These are phyloP conservation scores for Alliaria petiolata DNA, from an alignment of 345 rosid species.

Conservation along the genomic window DNA sequence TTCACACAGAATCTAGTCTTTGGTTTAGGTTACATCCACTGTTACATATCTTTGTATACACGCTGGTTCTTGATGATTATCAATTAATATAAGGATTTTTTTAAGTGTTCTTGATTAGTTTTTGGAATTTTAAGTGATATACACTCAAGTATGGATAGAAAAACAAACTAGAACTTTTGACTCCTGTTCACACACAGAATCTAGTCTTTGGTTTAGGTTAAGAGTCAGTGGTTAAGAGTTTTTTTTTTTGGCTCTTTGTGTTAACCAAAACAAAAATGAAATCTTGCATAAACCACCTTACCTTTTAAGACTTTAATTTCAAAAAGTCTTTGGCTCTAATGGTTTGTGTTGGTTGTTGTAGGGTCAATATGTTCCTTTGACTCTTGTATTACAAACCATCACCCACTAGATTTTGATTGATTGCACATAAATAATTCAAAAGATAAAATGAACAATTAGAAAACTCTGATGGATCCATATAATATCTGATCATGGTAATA, in stretches of 20 bases:
- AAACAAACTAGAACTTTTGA: conserved; percentile 19
- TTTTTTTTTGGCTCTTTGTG: conserved; percentile 4
- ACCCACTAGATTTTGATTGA: conserved; percentile 21
- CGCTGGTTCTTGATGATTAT: background rate
- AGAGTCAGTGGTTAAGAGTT: background rate
- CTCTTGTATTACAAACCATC: background rate
- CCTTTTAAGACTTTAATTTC: conserved; percentile 10
- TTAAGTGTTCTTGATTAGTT: conserved; percentile 11
- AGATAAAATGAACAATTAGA: background rate
- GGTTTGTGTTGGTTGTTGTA: conserved; percentile 21
- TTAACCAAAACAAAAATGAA: conserved; percentile 23
- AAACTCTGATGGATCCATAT: background rate
- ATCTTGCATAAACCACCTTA: conserved; percentile 8
- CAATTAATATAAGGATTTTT: no score
- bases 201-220: conserved; percentile 31
- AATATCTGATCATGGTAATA: background rate
- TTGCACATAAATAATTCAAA: background rate
- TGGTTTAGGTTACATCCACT: conserved; percentile 33
- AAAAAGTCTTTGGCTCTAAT: conserved; percentile 31
- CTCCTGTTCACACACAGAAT: conserved; percentile 18
- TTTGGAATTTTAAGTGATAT: background rate
- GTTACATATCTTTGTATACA: no score
- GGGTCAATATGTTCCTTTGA: conserved; percentile 24
- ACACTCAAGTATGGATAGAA: conserved; percentile 4
- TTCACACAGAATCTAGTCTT: conserved; percentile 21